Base-by-base conservation (phyloP, 331 rosid genomes). In the Cydonia oblonga region DNA sequence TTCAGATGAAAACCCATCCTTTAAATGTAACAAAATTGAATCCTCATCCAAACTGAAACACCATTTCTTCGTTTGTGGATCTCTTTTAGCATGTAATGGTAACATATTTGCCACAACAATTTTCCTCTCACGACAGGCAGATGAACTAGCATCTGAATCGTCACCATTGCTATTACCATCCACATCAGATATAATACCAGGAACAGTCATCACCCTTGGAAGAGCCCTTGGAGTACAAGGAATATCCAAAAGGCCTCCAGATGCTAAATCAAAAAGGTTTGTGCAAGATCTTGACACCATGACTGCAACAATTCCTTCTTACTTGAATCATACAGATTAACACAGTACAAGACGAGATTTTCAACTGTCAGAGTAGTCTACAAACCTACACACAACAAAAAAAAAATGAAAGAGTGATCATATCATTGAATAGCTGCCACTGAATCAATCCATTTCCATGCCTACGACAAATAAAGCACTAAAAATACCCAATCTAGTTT, bases 31-130 rank as follows among this genome's bases (percentile, higher is more conserved):
- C 68, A 85, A 82, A 86, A 89, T 78, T 38, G 97, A 87, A 84
- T 93, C 98, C 76, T 87, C 89, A 19, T 93, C 98, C 75, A 86
- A 85, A 80, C 85, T 87, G 87, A 93, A 93, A 90, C 88, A 74
- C 98, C 98, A 93, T 68, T 89, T 90, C 38, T 76, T 80, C 54
- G 87, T 86, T 78, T 87, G 83, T 30, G 73, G 52, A 75, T 90
- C 96, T 84, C 82, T 91, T 89, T 86, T 90, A 62, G 97, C 92
- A 75, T 90, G 90, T 86, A 93, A 64, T 1, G 97, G 98, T 73
- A 93, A 80, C 96, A 93, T 93, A 79, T 93, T 93, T 32, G 97
- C 96, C 72, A 93, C 98, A 22, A 93, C 76, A 74, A 93, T 93
- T 81, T 90, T 93, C 70, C 97, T 82, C 81, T 93, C 98, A 63